Percentiles rank a stretch among this genome's conserved stretches.
Conservation (phyloP, 2,329 filamentous ascomycete genomes). For the Cytospora leucostoma region DNA sequence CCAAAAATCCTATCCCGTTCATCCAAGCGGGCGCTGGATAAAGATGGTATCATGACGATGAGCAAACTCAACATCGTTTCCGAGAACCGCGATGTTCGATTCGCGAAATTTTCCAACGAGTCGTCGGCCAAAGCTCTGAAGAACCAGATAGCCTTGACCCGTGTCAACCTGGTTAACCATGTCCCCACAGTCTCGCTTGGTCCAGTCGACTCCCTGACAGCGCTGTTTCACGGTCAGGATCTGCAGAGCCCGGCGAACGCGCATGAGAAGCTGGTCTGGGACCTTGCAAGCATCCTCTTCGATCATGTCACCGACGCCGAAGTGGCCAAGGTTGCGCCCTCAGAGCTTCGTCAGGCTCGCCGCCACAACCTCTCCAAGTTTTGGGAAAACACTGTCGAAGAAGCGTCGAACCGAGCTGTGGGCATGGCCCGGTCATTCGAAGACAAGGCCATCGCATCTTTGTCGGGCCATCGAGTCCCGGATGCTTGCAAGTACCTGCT, state of each 20-base stretch:
- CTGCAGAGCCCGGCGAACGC: constrained; percentile 36
- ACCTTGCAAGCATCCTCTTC: constrained; percentile 83
- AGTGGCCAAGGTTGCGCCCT: constrained; percentile 36
- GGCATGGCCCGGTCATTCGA: constrained; percentile 66
- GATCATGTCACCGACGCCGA: constrained; percentile 54
- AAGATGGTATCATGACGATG: constrained; percentile 54
- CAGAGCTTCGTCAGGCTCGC: constrained; percentile 40
- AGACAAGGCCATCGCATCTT: constrained; percentile 78
- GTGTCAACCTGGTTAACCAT: constrained; percentile 54
- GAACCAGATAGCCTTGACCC: constrained; percentile 57
- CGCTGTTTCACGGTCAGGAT: constrained; percentile 47
- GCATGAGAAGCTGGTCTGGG: constrained; percentile 80
- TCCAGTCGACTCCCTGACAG: constrained; percentile 49
- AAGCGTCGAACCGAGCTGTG: constrained; percentile 55
- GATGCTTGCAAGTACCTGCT: constrained; percentile 82
- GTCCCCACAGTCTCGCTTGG: constrained; percentile 61
- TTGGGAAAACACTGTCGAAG: constrained; percentile 67
- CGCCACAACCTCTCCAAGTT: constrained; percentile 68
- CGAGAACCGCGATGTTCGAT: constrained; percentile 64
- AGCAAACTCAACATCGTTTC: constrained; percentile 61
- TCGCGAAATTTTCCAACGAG: constrained; percentile 63
- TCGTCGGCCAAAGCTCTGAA: constrained; percentile 56
- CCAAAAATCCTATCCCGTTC: constrained; percentile 25
- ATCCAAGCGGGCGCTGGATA: constrained; percentile 32
- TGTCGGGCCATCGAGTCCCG: constrained; percentile 76